These are phyloP conservation scores for Spatholobus suberectus DNA, from an alignment of 306 rosid genomes.

Conservation along the genomic window DNA sequence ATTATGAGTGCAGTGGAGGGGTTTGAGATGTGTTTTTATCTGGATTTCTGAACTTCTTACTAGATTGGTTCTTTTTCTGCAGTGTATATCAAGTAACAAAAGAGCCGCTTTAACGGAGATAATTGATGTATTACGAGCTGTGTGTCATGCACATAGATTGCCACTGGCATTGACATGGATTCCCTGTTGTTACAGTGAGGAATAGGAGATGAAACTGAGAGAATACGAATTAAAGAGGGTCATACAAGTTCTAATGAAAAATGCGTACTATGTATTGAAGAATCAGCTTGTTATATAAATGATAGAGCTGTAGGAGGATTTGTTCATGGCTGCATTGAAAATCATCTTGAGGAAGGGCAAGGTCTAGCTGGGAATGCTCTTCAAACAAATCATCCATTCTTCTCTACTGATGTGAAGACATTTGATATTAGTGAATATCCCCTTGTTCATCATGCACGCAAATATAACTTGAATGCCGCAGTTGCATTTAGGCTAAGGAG, in stretches of 20 bases:
- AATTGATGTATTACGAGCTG: slow-evolving; percentile 78
- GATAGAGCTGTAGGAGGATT: slow-evolving; percentile 73
- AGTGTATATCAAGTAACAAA: slow-evolving; percentile 73
- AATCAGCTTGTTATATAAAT: slow-evolving; percentile 81
- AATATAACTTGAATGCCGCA: slow-evolving; percentile 82
- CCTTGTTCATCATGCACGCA: slow-evolving; percentile 93
- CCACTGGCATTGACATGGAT: slow-evolving; percentile 97
- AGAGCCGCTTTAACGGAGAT: slow-evolving; percentile 84
- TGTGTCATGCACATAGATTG: slow-evolving; percentile 90
- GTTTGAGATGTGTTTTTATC: slow-evolving; percentile 20
- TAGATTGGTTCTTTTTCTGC: slow-evolving; percentile 41
- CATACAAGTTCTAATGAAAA: slow-evolving; percentile 55
- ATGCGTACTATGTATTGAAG: slow-evolving; percentile 79
- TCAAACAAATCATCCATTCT: slow-evolving; percentile 88
- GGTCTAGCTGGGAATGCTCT: slow-evolving; percentile 96
- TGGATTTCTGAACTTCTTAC: slow-evolving; percentile 41
- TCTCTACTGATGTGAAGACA: slow-evolving; percentile 80
- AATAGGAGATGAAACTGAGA: slow-evolving; percentile 46
- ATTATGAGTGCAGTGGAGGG: not conserved
- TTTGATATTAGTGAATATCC: slow-evolving; percentile 83
- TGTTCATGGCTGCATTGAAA: slow-evolving; percentile 79
- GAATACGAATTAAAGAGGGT: slow-evolving; percentile 60
- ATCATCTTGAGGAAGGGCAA: slow-evolving; percentile 91
- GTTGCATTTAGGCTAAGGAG: slow-evolving; percentile 93
- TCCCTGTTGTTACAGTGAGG: slow-evolving; percentile 71